Percentiles rank a stretch among this genome's conserved stretches.
Conservation (phyloP, 768 basidiomycete genomes). For the Sporobolomyces roseus region DNA sequence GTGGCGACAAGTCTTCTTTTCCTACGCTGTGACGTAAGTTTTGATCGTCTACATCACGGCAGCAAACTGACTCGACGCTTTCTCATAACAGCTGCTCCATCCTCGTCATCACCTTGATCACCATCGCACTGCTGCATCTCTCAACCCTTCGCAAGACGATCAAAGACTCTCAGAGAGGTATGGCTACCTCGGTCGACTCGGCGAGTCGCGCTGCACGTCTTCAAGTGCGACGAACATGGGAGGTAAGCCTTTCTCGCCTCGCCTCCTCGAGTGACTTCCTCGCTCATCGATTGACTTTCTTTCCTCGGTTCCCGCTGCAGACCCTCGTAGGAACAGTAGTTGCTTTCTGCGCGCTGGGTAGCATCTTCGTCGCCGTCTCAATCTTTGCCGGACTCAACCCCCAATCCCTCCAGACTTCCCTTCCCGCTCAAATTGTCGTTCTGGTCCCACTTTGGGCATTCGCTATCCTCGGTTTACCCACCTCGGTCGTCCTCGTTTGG, state of each 20-base stretch:
- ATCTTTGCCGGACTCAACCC: constrained; percentile 6
- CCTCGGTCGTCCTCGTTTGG: constrained; percentile 1
- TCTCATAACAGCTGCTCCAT: not conserved
- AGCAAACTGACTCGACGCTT: not conserved
- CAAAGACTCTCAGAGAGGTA: not conserved
- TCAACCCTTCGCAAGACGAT: not conserved
- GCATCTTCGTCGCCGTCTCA: constrained; percentile 1
- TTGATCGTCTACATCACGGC: not conserved
- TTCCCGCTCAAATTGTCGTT: not conserved
- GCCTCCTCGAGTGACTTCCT: too few species aligned
- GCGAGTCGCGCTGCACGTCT: not conserved
- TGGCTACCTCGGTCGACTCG: not conserved
- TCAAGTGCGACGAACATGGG: constrained; percentile 4
- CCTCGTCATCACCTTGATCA: constrained; percentile 3
- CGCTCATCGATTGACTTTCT: too few species aligned
- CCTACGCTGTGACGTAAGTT: constrained; percentile 1
- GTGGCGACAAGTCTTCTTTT: not conserved
- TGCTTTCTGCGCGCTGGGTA: constrained; percentile 2
- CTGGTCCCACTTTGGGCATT: constrained; percentile 4
- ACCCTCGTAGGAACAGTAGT: constrained; percentile 6
- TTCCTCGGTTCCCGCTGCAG: not conserved
- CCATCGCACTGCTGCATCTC: not conserved
- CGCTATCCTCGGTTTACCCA: constrained; percentile 10
- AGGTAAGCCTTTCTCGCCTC: too few species aligned
- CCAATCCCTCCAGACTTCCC: not conserved